phyloP scores from a whole-genome alignment of 257 asterid species.

The Petunia secreta region DNA sequence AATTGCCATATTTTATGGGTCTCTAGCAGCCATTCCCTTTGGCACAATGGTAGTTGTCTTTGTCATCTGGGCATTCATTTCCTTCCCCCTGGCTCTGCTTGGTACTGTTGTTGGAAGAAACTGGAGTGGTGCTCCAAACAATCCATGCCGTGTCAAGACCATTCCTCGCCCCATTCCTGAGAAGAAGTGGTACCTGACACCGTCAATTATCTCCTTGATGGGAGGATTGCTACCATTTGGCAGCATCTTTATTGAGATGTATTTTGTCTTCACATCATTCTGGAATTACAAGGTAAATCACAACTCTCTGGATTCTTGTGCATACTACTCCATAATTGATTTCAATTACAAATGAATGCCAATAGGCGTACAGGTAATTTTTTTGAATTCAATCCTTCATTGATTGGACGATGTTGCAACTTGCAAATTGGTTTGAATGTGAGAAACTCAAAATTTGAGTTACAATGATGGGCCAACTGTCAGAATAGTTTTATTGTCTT shows the following conservation, averaged over 20 bases:
- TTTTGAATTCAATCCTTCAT: no score
- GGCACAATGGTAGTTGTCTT: slow-evolving; percentile 66
- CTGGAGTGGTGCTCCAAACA: slow-evolving; percentile 68
- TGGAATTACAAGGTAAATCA: slow-evolving; percentile 67
- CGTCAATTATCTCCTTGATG: slow-evolving; percentile 62
- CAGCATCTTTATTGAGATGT: slow-evolving; percentile 70
- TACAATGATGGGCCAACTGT: no score
- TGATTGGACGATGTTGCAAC: no score
- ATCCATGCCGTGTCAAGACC: slow-evolving; percentile 72
- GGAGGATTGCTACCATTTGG: slow-evolving; percentile 72
- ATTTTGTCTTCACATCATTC: slow-evolving; percentile 67
- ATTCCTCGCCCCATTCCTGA: slow-evolving; percentile 86
- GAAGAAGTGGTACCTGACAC: slow-evolving; percentile 69
- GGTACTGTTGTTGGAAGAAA: slow-evolving; percentile 63
- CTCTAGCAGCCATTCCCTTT: slow-evolving; percentile 68
- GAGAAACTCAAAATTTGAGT: no score
- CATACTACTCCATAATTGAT: background rate
- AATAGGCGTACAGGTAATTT: background rate
- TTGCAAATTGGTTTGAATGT: no score
- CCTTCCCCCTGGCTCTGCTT: slow-evolving; percentile 60
- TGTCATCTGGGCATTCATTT: slow-evolving; percentile 63
- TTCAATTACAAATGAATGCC: background rate
- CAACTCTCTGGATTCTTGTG: background rate
- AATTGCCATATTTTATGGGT: slow-evolving; percentile 62
- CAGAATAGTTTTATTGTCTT: no score